phyloP scores from a whole-genome alignment of 306 rosid genomes.

The barrel medic (Medicago truncatula) region MtrunA17r5.0-ANR NC_053042.1:41845001-41845500 shows the following conservation, averaged over 20 bases:
- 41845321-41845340: constrained; percentile 17
- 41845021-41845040: not conserved
- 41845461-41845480: constrained; percentile 79
- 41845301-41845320: not conserved
- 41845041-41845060: not conserved
- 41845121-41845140: constrained; percentile 79
- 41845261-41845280: constrained; percentile 63
- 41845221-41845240: constrained; percentile 60
- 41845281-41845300: constrained; percentile 11
- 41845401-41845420: constrained; percentile 76
- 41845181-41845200: constrained; percentile 93
- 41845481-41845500: constrained; percentile 24
- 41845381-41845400: constrained; percentile 69
- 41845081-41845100: constrained; percentile 25
- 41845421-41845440: constrained; percentile 78
- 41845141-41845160: constrained; percentile 86
- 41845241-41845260: constrained; percentile 79
- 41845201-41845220: constrained; percentile 74
- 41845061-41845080: not conserved
- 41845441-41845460: constrained; percentile 84
- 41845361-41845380: constrained; percentile 78
- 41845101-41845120: constrained; percentile 48
- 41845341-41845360: constrained; percentile 33
- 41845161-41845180: constrained; percentile 93
- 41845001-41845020: too few relatives aligned